Base-by-base conservation (phyloP, 768 basidiomycete species). In the Pulveroboletus ravenelii region DNA sequence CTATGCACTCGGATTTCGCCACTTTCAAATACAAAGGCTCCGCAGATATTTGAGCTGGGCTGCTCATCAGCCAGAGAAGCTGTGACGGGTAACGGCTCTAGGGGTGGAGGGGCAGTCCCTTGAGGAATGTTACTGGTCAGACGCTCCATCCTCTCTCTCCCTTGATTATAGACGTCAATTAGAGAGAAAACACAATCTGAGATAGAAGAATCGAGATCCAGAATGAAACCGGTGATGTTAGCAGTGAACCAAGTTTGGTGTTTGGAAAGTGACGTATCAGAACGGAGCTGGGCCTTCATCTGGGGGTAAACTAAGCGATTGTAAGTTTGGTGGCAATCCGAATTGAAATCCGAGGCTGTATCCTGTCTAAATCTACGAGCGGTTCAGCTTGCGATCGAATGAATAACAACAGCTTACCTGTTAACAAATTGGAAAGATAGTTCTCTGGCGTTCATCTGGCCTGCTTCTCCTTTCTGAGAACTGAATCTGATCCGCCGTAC, bases 391-490 rank as follows among this genome's bases (percentile, higher is more conserved):
- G 42, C n/a, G 45, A 49, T 34, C 18, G n/a, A 23, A 36, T n/a
- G 23, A 35, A 14, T 18, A 32, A 39, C 35, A 15, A 13, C 9
- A 36, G 61, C 79, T 57, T 71, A 92, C 91, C 76, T 71, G 39
- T 85, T 69, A 3, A 93, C 78, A 66, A 97, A 96, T 67, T 94
- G 92, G 65, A 96, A 83, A 12, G 86, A 86, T 53, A 95, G 76
- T 9, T 79, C 76, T 47, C 77, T 74, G 67, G 96, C 84, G 9
- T 72, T 74, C 40, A 86, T 85, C 62, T 84, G 76, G 6, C 93
- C 93, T 17, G 82, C 86, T 62, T 92, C 87, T 25, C 86, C 89
- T 23, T 80, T 80, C 56, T 85, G 77, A 8, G 85, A 81, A 34
- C 72, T 75, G 65, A 96, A 95, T 44, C 74, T 72, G 47, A 96